Evolutionary conservation across 1,139 yeast species (phyloP).

Genomic region (Protomyces inouyei): DNA sequence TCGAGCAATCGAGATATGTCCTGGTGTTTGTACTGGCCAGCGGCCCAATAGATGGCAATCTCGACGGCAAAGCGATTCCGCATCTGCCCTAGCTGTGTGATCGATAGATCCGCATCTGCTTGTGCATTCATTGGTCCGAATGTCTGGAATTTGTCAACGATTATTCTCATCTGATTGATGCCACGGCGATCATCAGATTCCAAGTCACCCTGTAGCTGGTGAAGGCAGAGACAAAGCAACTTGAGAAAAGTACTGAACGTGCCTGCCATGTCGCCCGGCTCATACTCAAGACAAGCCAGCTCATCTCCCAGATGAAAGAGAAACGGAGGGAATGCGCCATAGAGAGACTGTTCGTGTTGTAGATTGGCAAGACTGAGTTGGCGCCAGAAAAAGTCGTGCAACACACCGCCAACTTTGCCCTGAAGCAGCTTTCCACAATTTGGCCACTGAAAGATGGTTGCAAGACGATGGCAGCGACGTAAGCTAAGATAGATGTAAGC

Average conservation of each 20-base stretch:
- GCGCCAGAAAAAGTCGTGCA: constrained; percentile 12
- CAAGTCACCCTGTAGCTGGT: background rate
- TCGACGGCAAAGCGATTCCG: constrained; percentile 18
- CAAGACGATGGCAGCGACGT: constrained; percentile 5
- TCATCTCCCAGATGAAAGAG: background rate
- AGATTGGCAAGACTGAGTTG: background rate
- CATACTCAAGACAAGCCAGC: background rate
- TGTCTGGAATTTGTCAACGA: constrained; percentile 21
- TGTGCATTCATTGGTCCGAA: constrained; percentile 5
- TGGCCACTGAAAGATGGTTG: constrained; percentile 6
- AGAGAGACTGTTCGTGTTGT: background rate
- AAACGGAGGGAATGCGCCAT: background rate
- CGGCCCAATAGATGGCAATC: constrained; percentile 21
- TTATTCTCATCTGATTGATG: background rate
- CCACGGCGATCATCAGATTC: background rate
- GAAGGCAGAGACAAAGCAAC: constrained; percentile 3
- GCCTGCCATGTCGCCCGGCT: background rate
- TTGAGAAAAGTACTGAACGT: constrained; percentile 7
- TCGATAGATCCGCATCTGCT: constrained; percentile 5
- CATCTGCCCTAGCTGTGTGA: background rate
- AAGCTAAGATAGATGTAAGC: background rate
- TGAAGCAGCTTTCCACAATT: constrained; percentile 2
- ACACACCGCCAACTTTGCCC: constrained; percentile 10
- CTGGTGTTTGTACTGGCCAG: constrained; percentile 17
- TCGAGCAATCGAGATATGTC: constrained; percentile 7